Percentiles rank a stretch among this genome's conserved stretches.
phyloP scores from a whole-genome alignment of 192 early-diverging fungal species.

The Dimargaris verticillata region DNA sequence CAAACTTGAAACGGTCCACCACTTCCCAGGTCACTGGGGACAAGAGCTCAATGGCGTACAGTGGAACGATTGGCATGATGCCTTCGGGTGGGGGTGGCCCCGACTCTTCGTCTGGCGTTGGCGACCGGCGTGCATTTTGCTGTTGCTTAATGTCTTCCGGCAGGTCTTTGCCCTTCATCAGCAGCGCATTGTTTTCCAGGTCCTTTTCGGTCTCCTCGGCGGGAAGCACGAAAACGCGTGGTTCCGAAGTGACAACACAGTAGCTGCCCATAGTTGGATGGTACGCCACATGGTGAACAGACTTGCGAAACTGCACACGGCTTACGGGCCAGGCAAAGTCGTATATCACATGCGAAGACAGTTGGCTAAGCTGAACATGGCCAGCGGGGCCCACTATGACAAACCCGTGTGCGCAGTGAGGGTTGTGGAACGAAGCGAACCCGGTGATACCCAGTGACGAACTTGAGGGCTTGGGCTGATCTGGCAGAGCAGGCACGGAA shows the following conservation, averaged over 20 bases:
- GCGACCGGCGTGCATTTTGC: too few species aligned
- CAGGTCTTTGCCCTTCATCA: too few species aligned
- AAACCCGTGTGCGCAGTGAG: slow-evolving; percentile 20
- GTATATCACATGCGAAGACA: slow-evolving; percentile 20
- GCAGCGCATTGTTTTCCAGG: slow-evolving; percentile 11
- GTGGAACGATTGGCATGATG: slow-evolving; percentile 41
- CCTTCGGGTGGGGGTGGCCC: slow-evolving; percentile 15
- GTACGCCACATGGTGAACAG: slow-evolving; percentile 61
- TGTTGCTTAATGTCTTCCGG: too few species aligned
- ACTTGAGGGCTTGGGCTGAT: background rate
- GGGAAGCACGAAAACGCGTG: slow-evolving; percentile 45
- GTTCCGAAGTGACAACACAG: slow-evolving; percentile 50
- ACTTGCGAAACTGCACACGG: slow-evolving; percentile 24
- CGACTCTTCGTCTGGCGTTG: too few species aligned
- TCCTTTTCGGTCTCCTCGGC: slow-evolving; percentile 47
- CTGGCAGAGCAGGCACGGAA: slow-evolving; percentile 2
- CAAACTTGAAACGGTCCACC: slow-evolving; percentile 59
- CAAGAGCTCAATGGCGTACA: slow-evolving; percentile 66
- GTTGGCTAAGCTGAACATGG: slow-evolving; percentile 17
- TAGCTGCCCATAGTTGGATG: slow-evolving; percentile 73
- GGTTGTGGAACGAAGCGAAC: slow-evolving; percentile 1
- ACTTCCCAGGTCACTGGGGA: slow-evolving; percentile 93
- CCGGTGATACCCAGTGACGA: background rate
- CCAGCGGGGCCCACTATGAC: slow-evolving; percentile 23
- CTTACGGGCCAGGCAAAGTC: slow-evolving; percentile 28